phyloP scores from a whole-genome alignment of 768 basidiomycete species.

The Boletus rubropictus region DNA sequence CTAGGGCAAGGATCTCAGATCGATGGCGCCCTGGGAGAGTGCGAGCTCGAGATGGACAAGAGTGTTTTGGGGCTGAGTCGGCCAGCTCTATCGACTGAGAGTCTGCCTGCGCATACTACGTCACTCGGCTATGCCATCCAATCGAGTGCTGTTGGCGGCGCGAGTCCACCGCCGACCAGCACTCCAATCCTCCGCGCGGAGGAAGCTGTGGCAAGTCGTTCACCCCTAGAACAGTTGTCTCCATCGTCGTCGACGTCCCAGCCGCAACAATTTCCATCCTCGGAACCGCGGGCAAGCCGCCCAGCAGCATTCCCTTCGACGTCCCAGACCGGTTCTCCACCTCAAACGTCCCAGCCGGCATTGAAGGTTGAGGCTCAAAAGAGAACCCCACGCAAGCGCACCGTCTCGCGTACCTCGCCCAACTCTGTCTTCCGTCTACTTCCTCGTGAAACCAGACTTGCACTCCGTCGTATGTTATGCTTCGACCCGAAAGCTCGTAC shows the following conservation, averaged over 20 bases:
- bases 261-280: slow-evolving; percentile 10
- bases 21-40: slow-evolving; percentile 1
- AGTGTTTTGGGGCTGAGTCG: slow-evolving; percentile 73
- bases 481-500: slow-evolving; percentile 86
- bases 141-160: neutral
- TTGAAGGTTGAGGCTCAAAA: slow-evolving; percentile 44
- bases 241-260: slow-evolving; percentile 4
- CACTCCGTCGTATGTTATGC: slow-evolving; percentile 88
- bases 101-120: slow-evolving; percentile 36
- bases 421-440: slow-evolving; percentile 96
- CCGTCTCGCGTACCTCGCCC: slow-evolving; percentile 25
- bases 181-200: neutral
- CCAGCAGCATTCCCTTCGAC: slow-evolving; percentile 23
- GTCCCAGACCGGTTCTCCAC: slow-evolving; percentile 9
- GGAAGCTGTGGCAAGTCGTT: neutral
- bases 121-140: slow-evolving; percentile 1
- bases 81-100: slow-evolving; percentile 73
- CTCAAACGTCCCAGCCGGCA: slow-evolving; percentile 14
- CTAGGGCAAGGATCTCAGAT: slow-evolving; percentile 2
- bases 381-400: slow-evolving; percentile 17
- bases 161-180: slow-evolving; percentile 5
- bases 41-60: slow-evolving; percentile 50
- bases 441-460: slow-evolving; percentile 86
- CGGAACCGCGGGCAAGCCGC: slow-evolving; percentile 19
- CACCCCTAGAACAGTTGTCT: slow-evolving; percentile 3